Conservation (phyloP, 2,329 filamentous ascomycete genomes). For the Apiospora aurea region DNA sequence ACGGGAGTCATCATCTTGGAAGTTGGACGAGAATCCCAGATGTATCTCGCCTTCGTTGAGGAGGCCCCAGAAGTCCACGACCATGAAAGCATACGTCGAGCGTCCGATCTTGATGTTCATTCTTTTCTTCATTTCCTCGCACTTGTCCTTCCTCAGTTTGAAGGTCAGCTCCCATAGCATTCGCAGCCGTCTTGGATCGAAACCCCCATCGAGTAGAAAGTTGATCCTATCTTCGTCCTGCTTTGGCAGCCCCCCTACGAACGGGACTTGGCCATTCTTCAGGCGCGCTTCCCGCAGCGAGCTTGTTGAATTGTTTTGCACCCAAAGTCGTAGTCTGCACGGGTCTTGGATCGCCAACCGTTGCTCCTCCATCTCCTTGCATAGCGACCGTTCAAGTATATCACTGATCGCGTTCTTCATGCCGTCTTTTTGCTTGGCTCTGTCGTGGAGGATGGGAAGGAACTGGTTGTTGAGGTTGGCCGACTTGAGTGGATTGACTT, state of each 20-base stretch:
- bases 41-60: slow-evolving; percentile 72
- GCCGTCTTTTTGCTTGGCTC: slow-evolving; percentile 51
- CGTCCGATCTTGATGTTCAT: slow-evolving; percentile 67
- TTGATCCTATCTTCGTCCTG: slow-evolving; percentile 58
- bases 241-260: slow-evolving; percentile 58
- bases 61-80: slow-evolving; percentile 69
- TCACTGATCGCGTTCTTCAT: slow-evolving; percentile 58
- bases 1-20: slow-evolving; percentile 59
- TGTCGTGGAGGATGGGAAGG: slow-evolving; percentile 70
- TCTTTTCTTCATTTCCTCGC: slow-evolving; percentile 59
- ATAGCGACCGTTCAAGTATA: slow-evolving; percentile 58
- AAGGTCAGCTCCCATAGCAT: slow-evolving; percentile 58
- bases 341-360: slow-evolving; percentile 58
- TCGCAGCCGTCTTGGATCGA: slow-evolving; percentile 55
- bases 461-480: slow-evolving; percentile 72
- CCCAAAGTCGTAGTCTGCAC: slow-evolving; percentile 60
- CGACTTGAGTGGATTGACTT: slow-evolving; percentile 53
- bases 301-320: slow-evolving; percentile 48
- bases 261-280: slow-evolving; percentile 48
- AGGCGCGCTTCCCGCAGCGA: slow-evolving; percentile 47
- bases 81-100: slow-evolving; percentile 70
- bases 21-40: slow-evolving; percentile 71
- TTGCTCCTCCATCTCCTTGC: slow-evolving; percentile 59
- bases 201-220: slow-evolving; percentile 66
- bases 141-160: slow-evolving; percentile 57